Evolutionary conservation across 192 early-diverging fungal genomes (phyloP), one percentile per base, ranked within the genome.

Genomic region (Coemansia sp.): DNA sequence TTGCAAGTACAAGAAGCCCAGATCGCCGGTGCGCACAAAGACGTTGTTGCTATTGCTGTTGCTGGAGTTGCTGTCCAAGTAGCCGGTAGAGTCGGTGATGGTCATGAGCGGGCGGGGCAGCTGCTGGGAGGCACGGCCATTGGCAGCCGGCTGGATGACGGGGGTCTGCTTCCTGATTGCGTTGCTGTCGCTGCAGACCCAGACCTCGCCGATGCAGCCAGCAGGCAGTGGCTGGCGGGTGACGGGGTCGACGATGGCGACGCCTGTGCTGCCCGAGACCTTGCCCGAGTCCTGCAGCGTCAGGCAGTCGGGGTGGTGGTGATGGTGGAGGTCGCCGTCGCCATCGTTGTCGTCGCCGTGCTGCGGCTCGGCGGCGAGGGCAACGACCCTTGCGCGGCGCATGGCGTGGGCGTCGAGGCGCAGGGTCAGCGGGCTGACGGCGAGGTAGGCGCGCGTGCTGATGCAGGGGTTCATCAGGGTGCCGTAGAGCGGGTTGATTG

Each of bases 1-100:
- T n/a, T 93, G 88, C 51, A 89, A 86, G 81, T 91, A 92, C 37
- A 95, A 59, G 68, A 95, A 95, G 6, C 94, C 94, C 40, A 90
- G 66, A 72, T 93, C 92, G 19, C 94, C 94, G 0, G 94, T 94
- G 31, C 91, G 86, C 57, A 91, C 86, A 82, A 92, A 95, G 51
- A 64, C 83, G 45, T 82, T 68, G n/a, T n/a, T n/a, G n/a, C n/a
- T n/a, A n/a, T n/a, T n/a, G n/a, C 17, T 81, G 77, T 68, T 87
- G 79, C n/a, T n/a, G n/a, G n/a, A n/a, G 24, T 85, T 74, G 27
- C 89, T 89, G 6, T 87, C 83, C 27, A 95, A 82, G 6, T 65
- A 54, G 6, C 62, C 81, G 6, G 67, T 67, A 3, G 67, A 31
- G 54, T 75, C 62, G n/a, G 59, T 31, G 20, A 64, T 59, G 14